Evolutionary conservation across 2,329 filamentous ascomycete genomes (phyloP), one percentile per base, ranked within the genome.

Genomic region (Scleromitrula shiraiana): DNA sequence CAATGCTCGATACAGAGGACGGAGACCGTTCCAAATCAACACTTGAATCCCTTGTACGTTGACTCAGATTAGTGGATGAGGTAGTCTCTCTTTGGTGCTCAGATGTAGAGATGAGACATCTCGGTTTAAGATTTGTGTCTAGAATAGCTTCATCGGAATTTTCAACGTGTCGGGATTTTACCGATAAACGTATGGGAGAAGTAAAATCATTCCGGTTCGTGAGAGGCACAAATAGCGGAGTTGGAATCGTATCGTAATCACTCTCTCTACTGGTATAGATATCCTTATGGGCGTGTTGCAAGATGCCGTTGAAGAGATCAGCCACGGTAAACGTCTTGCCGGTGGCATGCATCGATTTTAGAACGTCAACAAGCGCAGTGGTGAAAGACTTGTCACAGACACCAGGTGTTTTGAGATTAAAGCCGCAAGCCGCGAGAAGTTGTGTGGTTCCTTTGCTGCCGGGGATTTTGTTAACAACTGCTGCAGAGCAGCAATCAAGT

Each of bases 401-500:
- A 10, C 37, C 37, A 39, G 23, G 23, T 23, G 22, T 23, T 15
- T 23, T 6, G 26, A 15, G 5, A 10, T 39, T 39, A 6, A 39
- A 39, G 3, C 37, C 37, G 20, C 37, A 39, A 39, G 37, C 22
- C 6, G 37, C 22, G 12, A 39, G 23, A 6, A 39, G 37, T 10
- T 39, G 20, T 26, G 37, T 26, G 5, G 37, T 39, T 17, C 37
- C 22, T n/a, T n/a, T n/a, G 5, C 2, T 23, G 2, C 22, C 37
- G 9, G 15, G 14, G 15, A 20, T 15, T 12, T 76, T 0, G 70
- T 68, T 46, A 69, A 72, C 0, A 68, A 69, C 23, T 77, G 77
- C 58, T 62, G 75, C 2, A 68, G 74, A 43, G 67, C 69, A 0
- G 67, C 71, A 2, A 68, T 78, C 52, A 76, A 77, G 74, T 53